A percentile compares a stretch with the other conserved stretches of the same genome.
Evolutionary conservation across 768 basidiomycete genomes (phyloP).

Genomic region (Mycena alexandri): DNA sequence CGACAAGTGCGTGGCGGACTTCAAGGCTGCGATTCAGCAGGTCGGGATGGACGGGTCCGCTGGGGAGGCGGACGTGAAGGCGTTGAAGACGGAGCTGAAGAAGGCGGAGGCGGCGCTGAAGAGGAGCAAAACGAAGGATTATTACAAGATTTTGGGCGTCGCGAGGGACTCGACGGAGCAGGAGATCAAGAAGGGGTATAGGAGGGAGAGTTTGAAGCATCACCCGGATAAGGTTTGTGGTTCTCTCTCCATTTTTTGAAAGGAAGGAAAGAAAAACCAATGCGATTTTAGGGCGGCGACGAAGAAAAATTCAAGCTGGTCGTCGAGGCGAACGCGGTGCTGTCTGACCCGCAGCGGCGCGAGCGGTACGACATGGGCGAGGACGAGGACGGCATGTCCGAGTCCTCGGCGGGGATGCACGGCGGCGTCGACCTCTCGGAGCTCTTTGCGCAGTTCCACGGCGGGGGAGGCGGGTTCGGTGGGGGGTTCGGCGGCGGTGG

Average conservation of each 20-base stretch:
- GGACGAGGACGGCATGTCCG: constrained; percentile 78
- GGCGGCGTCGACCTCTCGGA: constrained; percentile 70
- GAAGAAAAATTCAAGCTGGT: constrained; percentile 97
- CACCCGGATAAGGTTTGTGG: constrained; percentile 83
- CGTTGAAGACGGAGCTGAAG: constrained; percentile 75
- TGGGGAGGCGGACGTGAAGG: constrained; percentile 70
- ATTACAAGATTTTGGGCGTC: constrained; percentile 84
- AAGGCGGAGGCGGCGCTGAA: constrained; percentile 88
- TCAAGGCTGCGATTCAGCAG: constrained; percentile 83
- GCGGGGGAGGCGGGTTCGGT: constrained; percentile 45
- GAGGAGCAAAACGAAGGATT: constrained; percentile 91
- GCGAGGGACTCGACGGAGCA: constrained; percentile 69
- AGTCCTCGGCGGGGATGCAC: constrained; percentile 56
- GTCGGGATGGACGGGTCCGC: constrained; percentile 70
- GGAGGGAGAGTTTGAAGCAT: constrained; percentile 86
- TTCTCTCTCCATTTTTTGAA: constrained; percentile 2
- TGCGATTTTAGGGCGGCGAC: constrained; percentile 78
- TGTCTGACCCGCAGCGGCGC: constrained; percentile 80
- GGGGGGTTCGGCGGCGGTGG: constrained; percentile 34
- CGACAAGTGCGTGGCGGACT: constrained; percentile 79
- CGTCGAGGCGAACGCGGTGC: constrained; percentile 83
- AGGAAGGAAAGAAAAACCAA: constrained; percentile 23
- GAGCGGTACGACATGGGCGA: constrained; percentile 86
- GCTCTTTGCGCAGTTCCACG: constrained; percentile 73
- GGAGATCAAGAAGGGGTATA: constrained; percentile 94